A percentile compares a stretch with the other conserved stretches of the same genome.
Evolutionary conservation across 139 green algal genomes (phyloP).

Genomic region (Micromonas commoda): DNA sequence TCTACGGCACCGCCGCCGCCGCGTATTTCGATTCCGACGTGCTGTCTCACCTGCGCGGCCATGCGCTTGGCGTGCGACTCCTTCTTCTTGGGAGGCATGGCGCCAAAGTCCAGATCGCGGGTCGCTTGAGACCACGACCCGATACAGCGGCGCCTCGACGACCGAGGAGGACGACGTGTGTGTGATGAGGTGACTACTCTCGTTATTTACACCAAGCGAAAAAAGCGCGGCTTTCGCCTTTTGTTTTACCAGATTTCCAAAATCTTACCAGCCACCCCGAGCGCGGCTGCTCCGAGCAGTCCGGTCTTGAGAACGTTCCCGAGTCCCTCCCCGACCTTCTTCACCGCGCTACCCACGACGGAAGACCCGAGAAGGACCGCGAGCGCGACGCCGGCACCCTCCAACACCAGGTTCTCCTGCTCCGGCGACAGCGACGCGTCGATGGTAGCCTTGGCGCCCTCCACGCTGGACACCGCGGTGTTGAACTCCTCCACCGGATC

Average conservation of each 20-base stretch:
- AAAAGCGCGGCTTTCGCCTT: background rate
- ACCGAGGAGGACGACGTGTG: too few relatives aligned
- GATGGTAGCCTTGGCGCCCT: background rate
- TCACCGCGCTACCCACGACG: background rate
- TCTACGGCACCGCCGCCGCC: too few relatives aligned
- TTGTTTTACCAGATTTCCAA: background rate
- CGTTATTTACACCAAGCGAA: too few relatives aligned
- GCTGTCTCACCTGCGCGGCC: background rate
- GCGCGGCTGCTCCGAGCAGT: background rate
- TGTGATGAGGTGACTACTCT: too few relatives aligned
- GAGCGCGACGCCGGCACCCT: background rate
- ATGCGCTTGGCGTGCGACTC: background rate
- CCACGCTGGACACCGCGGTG: background rate
- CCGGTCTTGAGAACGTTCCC: background rate
- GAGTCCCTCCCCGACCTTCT: background rate
- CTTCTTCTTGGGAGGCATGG: slow-evolving; percentile 19
- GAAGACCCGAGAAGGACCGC: background rate
- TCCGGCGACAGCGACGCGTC: background rate
- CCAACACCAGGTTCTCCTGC: background rate
- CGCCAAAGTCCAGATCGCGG: too few relatives aligned
- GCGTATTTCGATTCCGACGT: too few relatives aligned
- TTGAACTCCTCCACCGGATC: background rate
- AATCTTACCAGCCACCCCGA: background rate
- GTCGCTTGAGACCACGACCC: too few relatives aligned
- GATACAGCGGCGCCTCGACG: too few relatives aligned